Percentiles rank a stretch among this genome's conserved stretches.
Evolutionary conservation across 1,284 basidiomycete species (phyloP).

Genomic region (Takashimella koratensis): DNA sequence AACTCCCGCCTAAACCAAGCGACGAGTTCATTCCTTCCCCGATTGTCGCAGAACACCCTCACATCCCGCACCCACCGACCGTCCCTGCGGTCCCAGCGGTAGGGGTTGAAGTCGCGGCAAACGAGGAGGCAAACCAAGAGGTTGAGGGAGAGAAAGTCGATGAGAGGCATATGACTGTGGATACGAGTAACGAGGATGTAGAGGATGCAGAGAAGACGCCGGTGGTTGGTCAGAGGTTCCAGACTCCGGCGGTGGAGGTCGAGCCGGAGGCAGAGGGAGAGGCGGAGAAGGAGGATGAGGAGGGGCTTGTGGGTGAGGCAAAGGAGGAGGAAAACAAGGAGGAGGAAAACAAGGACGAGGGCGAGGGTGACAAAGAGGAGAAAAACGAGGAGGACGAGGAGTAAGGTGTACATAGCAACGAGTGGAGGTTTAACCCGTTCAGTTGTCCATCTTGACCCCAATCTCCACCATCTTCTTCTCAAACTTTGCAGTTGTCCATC

Average conservation of each 20-base stretch:
- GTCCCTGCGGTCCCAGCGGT: background rate
- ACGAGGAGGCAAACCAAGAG: background rate
- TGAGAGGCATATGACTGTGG: background rate
- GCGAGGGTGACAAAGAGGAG: too few relatives aligned
- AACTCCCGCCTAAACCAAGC: background rate
- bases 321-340: too few relatives aligned
- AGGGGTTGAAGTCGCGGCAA: background rate
- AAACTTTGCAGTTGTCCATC: too few relatives aligned
- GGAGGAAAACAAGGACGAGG: too few relatives aligned
- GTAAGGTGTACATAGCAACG: too few relatives aligned
- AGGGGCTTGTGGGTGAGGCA: too few relatives aligned
- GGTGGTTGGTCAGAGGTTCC: background rate
- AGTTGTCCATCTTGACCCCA: too few relatives aligned
- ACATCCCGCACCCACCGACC: background rate
- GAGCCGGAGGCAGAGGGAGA: background rate
- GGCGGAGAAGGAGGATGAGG: too few relatives aligned
- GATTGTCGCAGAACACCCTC: background rate
- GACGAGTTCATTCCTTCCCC: background rate
- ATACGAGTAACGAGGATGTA: background rate
- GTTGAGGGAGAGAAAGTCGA: background rate
- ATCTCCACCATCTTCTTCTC: too few relatives aligned
- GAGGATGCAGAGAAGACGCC: background rate
- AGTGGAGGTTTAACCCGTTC: too few relatives aligned
- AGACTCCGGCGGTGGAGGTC: background rate
- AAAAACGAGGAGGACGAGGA: too few relatives aligned